Evolutionary conservation across 139 green algal species (phyloP).

Genomic region (Coelastrella sp.): DNA sequence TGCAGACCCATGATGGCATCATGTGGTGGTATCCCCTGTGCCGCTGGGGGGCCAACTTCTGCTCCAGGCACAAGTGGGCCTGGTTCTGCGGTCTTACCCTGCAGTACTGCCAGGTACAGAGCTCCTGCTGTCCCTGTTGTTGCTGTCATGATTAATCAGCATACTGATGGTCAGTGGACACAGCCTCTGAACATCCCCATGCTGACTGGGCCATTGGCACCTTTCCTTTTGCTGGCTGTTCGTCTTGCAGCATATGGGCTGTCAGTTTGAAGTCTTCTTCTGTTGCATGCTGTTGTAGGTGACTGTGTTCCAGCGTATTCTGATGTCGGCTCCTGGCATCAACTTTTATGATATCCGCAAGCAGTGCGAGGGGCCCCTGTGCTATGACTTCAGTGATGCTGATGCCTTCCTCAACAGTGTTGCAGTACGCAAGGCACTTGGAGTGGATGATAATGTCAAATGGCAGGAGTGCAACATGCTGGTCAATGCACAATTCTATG

Average conservation of each 20-base stretch:
- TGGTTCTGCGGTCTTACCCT: conserved; percentile 77
- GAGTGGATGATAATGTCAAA: conserved; percentile 63
- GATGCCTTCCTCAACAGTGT: conserved; percentile 76
- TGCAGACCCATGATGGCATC: conserved; percentile 60
- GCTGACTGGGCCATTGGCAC: not conserved
- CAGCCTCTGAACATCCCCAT: not conserved
- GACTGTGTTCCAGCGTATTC: conserved; percentile 59
- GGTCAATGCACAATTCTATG: conserved; percentile 77
- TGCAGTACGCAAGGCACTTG: conserved; percentile 67
- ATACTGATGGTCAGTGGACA: no score
- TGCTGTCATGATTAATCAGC: not conserved
- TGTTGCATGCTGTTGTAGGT: conserved; percentile 22
- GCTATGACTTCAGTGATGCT: conserved; percentile 83
- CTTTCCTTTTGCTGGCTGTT: not conserved
- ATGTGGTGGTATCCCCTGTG: conserved; percentile 70
- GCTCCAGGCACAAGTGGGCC: conserved; percentile 62
- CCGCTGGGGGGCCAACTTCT: conserved; percentile 66
- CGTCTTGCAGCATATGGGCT: not conserved
- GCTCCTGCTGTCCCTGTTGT: not conserved
- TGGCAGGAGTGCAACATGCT: conserved; percentile 78
- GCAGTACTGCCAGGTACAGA: conserved; percentile 69
- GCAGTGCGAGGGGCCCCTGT: conserved; percentile 82
- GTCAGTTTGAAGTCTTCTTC: not conserved
- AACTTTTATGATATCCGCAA: conserved; percentile 94
- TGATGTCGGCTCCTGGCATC: conserved; percentile 60